Conservation (phyloP, 495 filamentous ascomycete genomes). For the Penicillium waksmanii region DNA sequence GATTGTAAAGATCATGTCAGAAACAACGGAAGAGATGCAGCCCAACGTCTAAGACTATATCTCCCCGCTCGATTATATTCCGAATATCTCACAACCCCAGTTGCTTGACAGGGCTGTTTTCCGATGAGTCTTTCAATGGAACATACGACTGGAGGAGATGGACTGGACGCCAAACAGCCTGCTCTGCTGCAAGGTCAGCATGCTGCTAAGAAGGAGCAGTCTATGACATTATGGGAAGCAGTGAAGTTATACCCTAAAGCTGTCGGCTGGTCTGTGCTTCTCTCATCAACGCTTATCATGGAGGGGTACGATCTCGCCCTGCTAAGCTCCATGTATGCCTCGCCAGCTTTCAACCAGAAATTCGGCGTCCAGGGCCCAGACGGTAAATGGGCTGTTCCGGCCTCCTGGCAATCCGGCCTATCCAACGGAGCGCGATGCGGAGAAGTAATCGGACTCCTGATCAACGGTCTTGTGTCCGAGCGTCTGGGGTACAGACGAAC, state of each 20-base stretch:
- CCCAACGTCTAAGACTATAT: background rate
- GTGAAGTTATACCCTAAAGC: slow-evolving; percentile 46
- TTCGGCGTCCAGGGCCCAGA: slow-evolving; percentile 36
- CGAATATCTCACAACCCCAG: background rate
- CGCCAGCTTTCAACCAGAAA: slow-evolving; percentile 39
- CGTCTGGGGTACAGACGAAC: slow-evolving; percentile 66
- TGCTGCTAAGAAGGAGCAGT: slow-evolving; percentile 26
- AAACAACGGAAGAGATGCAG: background rate
- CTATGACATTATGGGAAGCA: slow-evolving; percentile 32
- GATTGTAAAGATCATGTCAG: background rate
- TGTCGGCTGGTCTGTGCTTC: slow-evolving; percentile 47
- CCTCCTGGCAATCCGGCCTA: slow-evolving; percentile 67
- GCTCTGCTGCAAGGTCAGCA: slow-evolving; percentile 13
- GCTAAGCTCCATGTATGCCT: slow-evolving; percentile 43
- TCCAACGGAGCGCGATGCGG: slow-evolving; percentile 61
- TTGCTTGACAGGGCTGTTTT: background rate
- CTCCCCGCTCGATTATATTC: background rate
- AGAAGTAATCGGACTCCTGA: slow-evolving; percentile 67
- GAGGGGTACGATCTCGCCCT: slow-evolving; percentile 53
- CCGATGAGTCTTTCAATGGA: background rate
- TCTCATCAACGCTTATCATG: slow-evolving; percentile 53
- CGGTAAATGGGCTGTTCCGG: slow-evolving; percentile 45
- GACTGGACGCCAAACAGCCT: slow-evolving; percentile 5
- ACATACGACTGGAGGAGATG: background rate
- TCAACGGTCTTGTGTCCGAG: slow-evolving; percentile 69